phyloP scores from a whole-genome alignment of 1,284 basidiomycete species.

The Fomitopsis palustris region DNA sequence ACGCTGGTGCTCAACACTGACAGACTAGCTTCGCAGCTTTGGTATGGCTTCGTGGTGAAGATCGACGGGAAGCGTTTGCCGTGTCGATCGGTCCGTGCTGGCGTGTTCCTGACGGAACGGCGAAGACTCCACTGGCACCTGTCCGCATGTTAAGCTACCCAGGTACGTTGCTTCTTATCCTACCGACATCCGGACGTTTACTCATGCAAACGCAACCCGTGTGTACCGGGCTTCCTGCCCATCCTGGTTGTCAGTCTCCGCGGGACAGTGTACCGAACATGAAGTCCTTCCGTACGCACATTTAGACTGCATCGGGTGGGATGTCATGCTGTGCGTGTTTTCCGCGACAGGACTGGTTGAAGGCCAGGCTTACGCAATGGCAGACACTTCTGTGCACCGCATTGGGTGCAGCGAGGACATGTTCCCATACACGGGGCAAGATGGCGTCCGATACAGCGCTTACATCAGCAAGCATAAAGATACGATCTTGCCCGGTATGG shows the following conservation, averaged over 20 bases:
- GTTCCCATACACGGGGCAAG: conserved; percentile 7
- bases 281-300: not conserved
- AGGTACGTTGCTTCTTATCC: not conserved
- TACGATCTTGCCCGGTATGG: conserved; percentile 6
- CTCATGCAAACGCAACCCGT: not conserved
- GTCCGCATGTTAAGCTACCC: not conserved
- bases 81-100: not conserved
- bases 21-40: not conserved
- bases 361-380: not conserved
- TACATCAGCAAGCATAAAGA: not conserved
- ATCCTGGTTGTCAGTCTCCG: not conserved
- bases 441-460: conserved; percentile 7
- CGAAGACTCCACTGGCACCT: not conserved
- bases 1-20: not conserved
- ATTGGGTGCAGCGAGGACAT: not conserved
- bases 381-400: not conserved
- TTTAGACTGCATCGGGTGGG: not conserved
- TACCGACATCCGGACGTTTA: not conserved
- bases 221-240: not conserved
- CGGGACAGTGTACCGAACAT: not conserved
- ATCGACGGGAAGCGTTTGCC: not conserved
- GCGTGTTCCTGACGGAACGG: not conserved
- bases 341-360: not conserved
- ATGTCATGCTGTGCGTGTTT: not conserved
- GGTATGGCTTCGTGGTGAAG: not conserved